These are phyloP conservation scores for Amanita thiersii DNA, from an alignment of 768 basidiomycete genomes.

Conservation along the genomic window DNA sequence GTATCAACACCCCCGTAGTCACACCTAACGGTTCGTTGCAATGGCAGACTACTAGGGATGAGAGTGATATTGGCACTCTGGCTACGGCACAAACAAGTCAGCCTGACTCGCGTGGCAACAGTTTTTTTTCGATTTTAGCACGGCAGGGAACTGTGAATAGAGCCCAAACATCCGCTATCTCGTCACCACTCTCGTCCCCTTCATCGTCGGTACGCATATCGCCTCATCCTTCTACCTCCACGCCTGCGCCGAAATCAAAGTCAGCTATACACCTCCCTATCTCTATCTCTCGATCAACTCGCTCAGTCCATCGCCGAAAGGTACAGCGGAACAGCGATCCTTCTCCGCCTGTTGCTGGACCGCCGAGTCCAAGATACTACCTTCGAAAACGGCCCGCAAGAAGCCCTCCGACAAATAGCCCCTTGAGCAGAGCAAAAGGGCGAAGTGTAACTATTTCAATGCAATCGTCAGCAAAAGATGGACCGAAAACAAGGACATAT, in stretches of 20 bases:
- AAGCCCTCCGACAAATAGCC: conserved; percentile 10
- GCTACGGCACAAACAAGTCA: conserved; percentile 11
- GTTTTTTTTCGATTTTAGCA: neutral
- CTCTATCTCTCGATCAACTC: conserved; percentile 10
- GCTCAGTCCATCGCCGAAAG: conserved; percentile 8
- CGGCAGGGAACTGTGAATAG: conserved; percentile 5
- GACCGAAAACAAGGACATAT: too few relatives aligned
- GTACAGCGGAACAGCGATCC: conserved; percentile 6
- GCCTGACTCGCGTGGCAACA: conserved; percentile 15
- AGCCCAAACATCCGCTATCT: neutral
- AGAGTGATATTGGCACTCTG: conserved; percentile 28
- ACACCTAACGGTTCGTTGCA: conserved; percentile 50
- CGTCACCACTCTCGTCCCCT: conserved; percentile 1
- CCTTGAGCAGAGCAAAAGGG: too few relatives aligned
- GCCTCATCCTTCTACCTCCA: neutral
- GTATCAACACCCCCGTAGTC: conserved; percentile 42
- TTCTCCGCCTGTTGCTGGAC: conserved; percentile 9
- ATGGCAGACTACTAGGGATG: conserved; percentile 26
- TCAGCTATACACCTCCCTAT: conserved; percentile 6
- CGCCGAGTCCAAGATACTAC: conserved; percentile 20
- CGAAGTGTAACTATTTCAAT: too few relatives aligned
- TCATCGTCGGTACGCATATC: neutral
- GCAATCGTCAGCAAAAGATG: too few relatives aligned
- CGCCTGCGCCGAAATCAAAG: neutral
- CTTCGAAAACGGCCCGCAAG: conserved; percentile 23